phyloP scores from a whole-genome alignment of 441 rosid genomes.

The Adansonia grandidieri region DNA sequence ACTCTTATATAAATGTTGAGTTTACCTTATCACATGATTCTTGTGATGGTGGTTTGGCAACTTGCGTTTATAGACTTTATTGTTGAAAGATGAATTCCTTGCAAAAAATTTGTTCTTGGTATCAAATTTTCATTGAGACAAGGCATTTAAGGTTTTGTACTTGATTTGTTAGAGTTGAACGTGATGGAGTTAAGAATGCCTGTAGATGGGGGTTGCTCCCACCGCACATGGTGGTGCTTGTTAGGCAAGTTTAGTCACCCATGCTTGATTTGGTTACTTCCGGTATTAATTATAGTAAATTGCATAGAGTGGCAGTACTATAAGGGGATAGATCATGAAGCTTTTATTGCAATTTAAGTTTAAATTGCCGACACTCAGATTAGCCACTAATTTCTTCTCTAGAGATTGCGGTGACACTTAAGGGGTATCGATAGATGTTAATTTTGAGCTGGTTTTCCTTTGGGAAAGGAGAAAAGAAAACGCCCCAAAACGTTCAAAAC shows the following conservation, averaged over 20 bases:
- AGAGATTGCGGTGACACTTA: not conserved
- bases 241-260: not conserved
- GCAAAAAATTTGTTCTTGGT: not conserved
- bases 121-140: not conserved
- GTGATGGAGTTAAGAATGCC: not conserved
- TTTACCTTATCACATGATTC: conserved; percentile 1
- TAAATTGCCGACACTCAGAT: not conserved
- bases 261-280: conserved; percentile 10
- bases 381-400: not conserved
- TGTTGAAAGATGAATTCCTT: not conserved
- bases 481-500: not conserved
- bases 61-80: not conserved
- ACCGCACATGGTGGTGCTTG: not conserved
- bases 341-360: not conserved
- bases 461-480: not conserved
- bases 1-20: not conserved
- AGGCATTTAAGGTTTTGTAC: not conserved
- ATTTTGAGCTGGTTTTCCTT: not conserved
- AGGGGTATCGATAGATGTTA: not conserved
- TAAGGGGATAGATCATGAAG: not conserved
- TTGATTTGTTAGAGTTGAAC: not conserved
- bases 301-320: not conserved
- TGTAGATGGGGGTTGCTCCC: not conserved
- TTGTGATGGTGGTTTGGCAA: not conserved
- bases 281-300: not conserved